phyloP scores from a whole-genome alignment of 1,284 basidiomycete genomes.

The Pisolithus thermaeus region DNA sequence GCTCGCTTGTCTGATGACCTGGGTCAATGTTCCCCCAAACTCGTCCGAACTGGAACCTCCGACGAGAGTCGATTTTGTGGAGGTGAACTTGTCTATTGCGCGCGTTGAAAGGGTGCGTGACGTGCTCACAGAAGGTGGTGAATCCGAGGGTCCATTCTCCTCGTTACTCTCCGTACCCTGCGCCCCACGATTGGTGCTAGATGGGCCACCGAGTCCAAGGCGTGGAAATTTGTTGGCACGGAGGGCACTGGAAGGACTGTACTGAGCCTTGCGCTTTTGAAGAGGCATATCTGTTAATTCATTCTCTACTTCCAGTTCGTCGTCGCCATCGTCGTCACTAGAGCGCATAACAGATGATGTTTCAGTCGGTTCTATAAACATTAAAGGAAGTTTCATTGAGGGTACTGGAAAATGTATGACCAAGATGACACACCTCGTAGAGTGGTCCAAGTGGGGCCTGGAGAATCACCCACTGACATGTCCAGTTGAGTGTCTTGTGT shows the following conservation, averaged over 20 bases:
- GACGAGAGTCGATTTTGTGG: not conserved
- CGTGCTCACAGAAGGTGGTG: slow-evolving; percentile 4
- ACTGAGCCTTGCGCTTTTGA: slow-evolving; percentile 24
- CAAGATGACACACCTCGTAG: slow-evolving; percentile 17
- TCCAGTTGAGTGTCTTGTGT: too few species aligned
- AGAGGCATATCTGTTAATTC: slow-evolving; percentile 9
- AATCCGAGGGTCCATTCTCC: slow-evolving; percentile 5
- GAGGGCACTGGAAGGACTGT: slow-evolving; percentile 4
- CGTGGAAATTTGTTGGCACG: slow-evolving; percentile 17
- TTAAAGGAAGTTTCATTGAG: not conserved
- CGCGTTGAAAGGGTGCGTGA: not conserved
- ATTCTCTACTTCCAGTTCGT: slow-evolving; percentile 14
- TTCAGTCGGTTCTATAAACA: slow-evolving; percentile 8
- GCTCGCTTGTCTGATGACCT: slow-evolving; percentile 7
- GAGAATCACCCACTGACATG: slow-evolving; percentile 7
- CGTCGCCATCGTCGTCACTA: slow-evolving; percentile 11
- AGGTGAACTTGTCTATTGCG: not conserved
- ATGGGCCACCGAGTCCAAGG: slow-evolving; percentile 8
- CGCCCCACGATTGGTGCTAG: not conserved
- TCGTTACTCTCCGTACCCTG: not conserved
- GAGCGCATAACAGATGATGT: slow-evolving; percentile 15
- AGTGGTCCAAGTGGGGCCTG: slow-evolving; percentile 24
- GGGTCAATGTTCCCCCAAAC: slow-evolving; percentile 12
- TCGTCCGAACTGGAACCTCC: slow-evolving; percentile 12
- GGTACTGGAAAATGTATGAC: not conserved